These are phyloP conservation scores for Talaromyces stipitatus DNA, from an alignment of 495 filamentous ascomycete genomes.

Conservation along the genomic window DNA sequence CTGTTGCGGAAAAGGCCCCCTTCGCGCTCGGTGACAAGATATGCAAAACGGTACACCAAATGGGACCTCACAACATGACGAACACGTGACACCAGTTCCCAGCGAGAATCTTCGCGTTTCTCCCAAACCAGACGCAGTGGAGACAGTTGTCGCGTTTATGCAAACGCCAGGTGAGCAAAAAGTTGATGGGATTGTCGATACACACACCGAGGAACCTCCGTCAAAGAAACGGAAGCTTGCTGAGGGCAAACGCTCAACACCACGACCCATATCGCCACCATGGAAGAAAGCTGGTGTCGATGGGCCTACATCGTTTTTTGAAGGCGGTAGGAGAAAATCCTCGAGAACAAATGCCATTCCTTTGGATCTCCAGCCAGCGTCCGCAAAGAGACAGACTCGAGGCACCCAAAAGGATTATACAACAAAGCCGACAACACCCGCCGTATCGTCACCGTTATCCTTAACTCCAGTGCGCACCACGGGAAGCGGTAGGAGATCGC, in stretches of 20 bases:
- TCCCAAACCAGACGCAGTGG: slow-evolving; percentile 14
- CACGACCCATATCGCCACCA: slow-evolving; percentile 65
- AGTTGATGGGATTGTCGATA: slow-evolving; percentile 22
- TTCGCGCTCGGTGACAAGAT: slow-evolving; percentile 44
- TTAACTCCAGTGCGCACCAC: slow-evolving; percentile 24
- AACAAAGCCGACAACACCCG: slow-evolving; percentile 19
- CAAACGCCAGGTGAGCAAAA: slow-evolving; percentile 20
- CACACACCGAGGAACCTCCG: slow-evolving; percentile 47
- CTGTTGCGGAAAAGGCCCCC: slow-evolving; percentile 39
- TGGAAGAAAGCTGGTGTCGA: slow-evolving; percentile 88
- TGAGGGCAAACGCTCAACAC: slow-evolving; percentile 39
- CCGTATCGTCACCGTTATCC: slow-evolving; percentile 27
- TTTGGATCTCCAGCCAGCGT: slow-evolving; percentile 57
- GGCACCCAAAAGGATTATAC: slow-evolving; percentile 25
- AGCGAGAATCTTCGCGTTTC: slow-evolving; percentile 19
- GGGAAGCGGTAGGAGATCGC: slow-evolving; percentile 21
- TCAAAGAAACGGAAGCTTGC: slow-evolving; percentile 68
- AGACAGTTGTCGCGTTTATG: slow-evolving; percentile 20
- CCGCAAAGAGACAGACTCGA: slow-evolving; percentile 55
- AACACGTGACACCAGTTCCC: slow-evolving; percentile 31
- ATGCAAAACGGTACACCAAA: slow-evolving; percentile 52
- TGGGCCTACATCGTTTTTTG: slow-evolving; percentile 76
- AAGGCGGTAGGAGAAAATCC: slow-evolving; percentile 79
- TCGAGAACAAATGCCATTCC: slow-evolving; percentile 71
- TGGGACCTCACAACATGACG: slow-evolving; percentile 40